Evolutionary conservation across 306 rosid genomes (phyloP), one percentile per base, ranked within the genome.

Genomic region (Cicer arietinum): DNA sequence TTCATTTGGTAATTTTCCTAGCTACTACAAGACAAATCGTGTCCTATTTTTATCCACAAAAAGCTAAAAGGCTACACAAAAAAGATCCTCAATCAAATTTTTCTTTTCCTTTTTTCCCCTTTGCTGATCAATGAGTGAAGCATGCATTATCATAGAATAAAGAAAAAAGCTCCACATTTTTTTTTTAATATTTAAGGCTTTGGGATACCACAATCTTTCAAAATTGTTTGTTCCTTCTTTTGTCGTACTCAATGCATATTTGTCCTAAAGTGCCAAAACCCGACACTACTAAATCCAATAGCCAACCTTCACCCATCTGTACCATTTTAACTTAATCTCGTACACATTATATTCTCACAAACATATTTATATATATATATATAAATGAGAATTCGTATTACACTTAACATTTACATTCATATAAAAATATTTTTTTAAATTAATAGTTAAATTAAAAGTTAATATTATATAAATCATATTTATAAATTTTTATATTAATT

Each of bases 301-400:
- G 93, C 89, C 93, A 80, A 44, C 87, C 90, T 81, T 79, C 16
- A 48, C 69, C 82, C 79, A 53, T 77, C 80, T 84, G 77, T 85
- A 73, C 52, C 54, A 51, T 80, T 73, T 80, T 74, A 69, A 81
- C 81, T 71, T 70, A 83, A 73, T 73, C 70, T 74, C 69, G 8
- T 66, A 39, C 20, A 6, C 40, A 45, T 64, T 44, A 40, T 58
- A 39, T 30, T 51, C 56, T 70, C 63, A 13, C 22, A 35, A 25
- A 3, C 4, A 25, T 2, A 25, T 2, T 40, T 47, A 67, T 58
- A 58, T 57, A 10, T n/a, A n/a, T 47, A 67, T 58, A 58, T 22
- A 22, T 22, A 25, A 25, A 25, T 25, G 35, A 3, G 35, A 25
- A 4, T 25, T 25, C 0, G 35, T 25, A 25, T 25, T 25, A 25